Percentiles rank a stretch among this genome's conserved stretches.
Evolutionary conservation across 352 stramenopile genomes (phyloP).

Genomic region (Proteromonas lacertae): DNA sequence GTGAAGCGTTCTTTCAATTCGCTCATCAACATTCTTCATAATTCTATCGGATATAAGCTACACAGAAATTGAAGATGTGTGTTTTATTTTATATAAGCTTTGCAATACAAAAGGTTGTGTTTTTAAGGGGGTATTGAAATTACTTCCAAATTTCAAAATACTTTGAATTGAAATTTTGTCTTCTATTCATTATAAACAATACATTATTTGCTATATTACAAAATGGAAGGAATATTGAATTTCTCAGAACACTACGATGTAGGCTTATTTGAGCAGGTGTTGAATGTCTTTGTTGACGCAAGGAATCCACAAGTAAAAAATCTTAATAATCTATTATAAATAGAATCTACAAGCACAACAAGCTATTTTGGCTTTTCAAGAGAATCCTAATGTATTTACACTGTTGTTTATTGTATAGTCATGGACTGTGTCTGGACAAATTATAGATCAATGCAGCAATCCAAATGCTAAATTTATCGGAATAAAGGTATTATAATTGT

Average conservation of each 20-base stretch:
- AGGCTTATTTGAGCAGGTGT: slow-evolving; percentile 64
- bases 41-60: no score
- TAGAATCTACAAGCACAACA: slow-evolving; percentile 52
- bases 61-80: no score
- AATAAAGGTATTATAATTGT: slow-evolving; percentile 44
- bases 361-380: slow-evolving; percentile 56
- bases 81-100: no score
- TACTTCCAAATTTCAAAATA: not conserved
- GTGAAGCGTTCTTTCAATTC: no score
- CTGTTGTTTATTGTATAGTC: no score
- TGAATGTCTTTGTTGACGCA: slow-evolving; percentile 74
- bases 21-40: no score
- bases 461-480: slow-evolving; percentile 72
- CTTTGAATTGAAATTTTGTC: not conserved
- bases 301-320: slow-evolving; percentile 44
- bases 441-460: no score
- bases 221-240: slow-evolving; percentile 53
- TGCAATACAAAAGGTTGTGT: no score
- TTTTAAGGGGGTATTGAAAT: no score
- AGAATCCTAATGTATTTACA: no score
- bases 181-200: no score
- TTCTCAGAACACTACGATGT: slow-evolving; percentile 78
- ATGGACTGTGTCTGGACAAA: no score
- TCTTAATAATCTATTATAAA: slow-evolving; percentile 68
- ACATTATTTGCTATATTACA: slow-evolving; percentile 21